phyloP scores from a whole-genome alignment of 495 filamentous ascomycete species.

The Neurospora tetrasperma region DNA sequence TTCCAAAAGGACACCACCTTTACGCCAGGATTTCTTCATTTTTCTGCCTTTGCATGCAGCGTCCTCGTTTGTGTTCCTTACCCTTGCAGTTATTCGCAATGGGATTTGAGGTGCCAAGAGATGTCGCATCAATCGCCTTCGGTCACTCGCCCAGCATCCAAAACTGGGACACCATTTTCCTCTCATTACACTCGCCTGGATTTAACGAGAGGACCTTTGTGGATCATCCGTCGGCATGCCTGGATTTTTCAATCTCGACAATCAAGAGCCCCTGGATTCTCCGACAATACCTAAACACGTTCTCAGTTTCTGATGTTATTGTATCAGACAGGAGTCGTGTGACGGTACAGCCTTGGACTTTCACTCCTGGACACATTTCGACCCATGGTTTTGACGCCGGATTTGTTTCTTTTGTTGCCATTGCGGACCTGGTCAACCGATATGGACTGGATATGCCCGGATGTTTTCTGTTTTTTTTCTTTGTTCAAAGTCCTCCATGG shows the following conservation, averaged over 20 bases:
- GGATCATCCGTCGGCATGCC: background rate
- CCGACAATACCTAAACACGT: background rate
- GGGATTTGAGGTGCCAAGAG: background rate
- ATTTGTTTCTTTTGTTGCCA: background rate
- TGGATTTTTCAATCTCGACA: background rate
- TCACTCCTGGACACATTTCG: background rate
- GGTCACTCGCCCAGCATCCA: background rate
- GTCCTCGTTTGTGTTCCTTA: background rate
- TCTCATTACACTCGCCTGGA: background rate
- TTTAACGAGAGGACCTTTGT: background rate
- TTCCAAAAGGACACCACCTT: background rate
- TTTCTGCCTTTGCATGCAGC: background rate
- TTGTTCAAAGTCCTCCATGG: background rate
- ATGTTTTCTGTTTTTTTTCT: conserved; percentile 19
- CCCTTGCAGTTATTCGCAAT: background rate
- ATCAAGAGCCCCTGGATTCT: background rate
- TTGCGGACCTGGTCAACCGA: background rate
- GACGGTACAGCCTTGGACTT: background rate
- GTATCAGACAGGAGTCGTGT: background rate
- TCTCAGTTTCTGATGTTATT: background rate
- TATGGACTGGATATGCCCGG: conserved; percentile 14
- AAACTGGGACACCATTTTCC: background rate
- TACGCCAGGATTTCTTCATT: background rate
- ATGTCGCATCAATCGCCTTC: background rate
- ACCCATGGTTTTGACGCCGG: background rate